A percentile compares a stretch with the other conserved stretches of the same genome.
Evolutionary conservation across 2,329 filamentous ascomycete genomes (phyloP).

Genomic region (Aureobasidium sp.): DNA sequence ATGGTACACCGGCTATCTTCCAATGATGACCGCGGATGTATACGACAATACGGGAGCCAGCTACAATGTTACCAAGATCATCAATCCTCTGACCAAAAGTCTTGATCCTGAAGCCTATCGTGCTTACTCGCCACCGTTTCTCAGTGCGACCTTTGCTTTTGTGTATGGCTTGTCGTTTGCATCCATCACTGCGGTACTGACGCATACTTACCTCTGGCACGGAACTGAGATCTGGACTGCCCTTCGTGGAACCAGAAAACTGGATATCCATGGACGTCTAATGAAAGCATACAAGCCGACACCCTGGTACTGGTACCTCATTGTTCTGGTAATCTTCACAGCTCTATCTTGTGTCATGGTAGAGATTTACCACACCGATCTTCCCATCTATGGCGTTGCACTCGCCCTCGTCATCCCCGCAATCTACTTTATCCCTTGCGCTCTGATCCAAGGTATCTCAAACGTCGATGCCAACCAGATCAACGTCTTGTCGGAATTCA

Average conservation of each 20-base stretch:
- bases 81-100: conserved; percentile 42
- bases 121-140: conserved; percentile 35
- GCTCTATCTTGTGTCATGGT: conserved; percentile 21
- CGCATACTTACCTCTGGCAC: conserved; percentile 29
- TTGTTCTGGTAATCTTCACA: conserved; percentile 18
- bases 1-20: conserved; percentile 69
- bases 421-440: conserved; percentile 80
- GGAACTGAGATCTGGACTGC: conserved; percentile 26
- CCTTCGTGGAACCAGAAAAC: conserved; percentile 18
- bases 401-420: conserved; percentile 70
- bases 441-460: conserved; percentile 83
- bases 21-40: conserved; percentile 73
- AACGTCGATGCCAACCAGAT: conserved; percentile 23
- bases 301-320: conserved; percentile 57
- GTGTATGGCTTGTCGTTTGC: conserved; percentile 31
- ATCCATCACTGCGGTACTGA: conserved; percentile 27
- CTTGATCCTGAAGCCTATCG: conserved; percentile 20
- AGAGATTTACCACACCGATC: conserved; percentile 20
- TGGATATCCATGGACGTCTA: conserved; percentile 57
- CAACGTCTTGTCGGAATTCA: conserved; percentile 34
- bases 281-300: conserved; percentile 79
- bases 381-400: conserved; percentile 75
- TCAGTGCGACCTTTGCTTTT: conserved; percentile 30
- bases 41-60: conserved; percentile 76
- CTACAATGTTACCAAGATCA: conserved; percentile 73